Conservation (phyloP, 129 eudicot genomes). For the Saussurea involucrata region DNA sequence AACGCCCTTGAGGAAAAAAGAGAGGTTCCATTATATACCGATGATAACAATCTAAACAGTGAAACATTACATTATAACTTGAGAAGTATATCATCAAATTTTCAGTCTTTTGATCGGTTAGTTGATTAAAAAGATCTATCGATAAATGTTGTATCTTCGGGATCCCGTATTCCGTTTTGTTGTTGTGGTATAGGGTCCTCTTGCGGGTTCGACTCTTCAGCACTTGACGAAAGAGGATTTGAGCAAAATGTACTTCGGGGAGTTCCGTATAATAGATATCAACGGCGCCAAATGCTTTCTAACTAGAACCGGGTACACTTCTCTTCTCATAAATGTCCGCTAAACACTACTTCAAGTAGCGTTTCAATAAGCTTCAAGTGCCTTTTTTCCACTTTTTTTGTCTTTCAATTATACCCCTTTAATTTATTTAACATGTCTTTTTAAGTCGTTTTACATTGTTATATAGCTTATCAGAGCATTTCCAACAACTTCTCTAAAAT, state of each 20-base stretch:
- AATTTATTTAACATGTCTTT: neutral
- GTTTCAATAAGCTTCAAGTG: too few relatives aligned
- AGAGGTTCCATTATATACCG: neutral
- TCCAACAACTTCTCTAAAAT: too few relatives aligned
- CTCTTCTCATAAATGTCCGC: neutral
- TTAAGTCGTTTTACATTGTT: neutral
- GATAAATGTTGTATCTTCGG: neutral
- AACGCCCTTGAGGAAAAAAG: neutral
- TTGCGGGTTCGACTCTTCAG: conserved; percentile 90
- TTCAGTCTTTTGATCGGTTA: neutral
- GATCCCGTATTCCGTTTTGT: conserved; percentile 5
- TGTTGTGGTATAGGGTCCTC: conserved; percentile 81
- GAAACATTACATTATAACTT: neutral
- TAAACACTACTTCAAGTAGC: too few relatives aligned
- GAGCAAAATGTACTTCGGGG: conserved; percentile 95
- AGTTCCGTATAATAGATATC: conserved; percentile 72
- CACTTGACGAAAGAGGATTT: conserved; percentile 80
- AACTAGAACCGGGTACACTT: conserved; percentile 90
- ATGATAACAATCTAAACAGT: neutral
- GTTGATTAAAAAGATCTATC: neutral
- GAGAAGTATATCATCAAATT: neutral
- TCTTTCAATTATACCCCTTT: neutral
- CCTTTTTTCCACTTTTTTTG: too few relatives aligned
- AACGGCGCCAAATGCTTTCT: conserved; percentile 75
- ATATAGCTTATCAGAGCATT: too few relatives aligned